Evolutionary conservation across 352 stramenopile genomes (phyloP).

Genomic region (Phytophthora macrochlamydospora): DNA sequence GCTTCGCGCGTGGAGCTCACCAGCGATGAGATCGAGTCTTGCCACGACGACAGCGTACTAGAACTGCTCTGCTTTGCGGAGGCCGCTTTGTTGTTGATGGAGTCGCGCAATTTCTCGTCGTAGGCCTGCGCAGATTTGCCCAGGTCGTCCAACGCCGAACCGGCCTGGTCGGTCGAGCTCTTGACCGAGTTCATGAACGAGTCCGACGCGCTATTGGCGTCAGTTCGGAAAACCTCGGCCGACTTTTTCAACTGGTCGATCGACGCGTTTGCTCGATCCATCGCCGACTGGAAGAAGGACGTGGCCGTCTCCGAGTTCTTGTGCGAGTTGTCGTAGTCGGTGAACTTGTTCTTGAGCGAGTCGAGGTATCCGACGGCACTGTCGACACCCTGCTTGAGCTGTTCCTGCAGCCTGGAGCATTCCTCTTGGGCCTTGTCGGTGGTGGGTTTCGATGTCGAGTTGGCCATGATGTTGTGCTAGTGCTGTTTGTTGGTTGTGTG

Average conservation of each 20-base stretch:
- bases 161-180: conserved; percentile 37
- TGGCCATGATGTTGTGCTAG: conserved; percentile 21
- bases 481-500: not conserved
- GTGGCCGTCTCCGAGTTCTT: conserved; percentile 39
- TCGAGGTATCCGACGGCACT: conserved; percentile 40
- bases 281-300: conserved; percentile 41
- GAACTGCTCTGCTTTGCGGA: not conserved
- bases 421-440: conserved; percentile 35
- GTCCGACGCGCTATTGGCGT: conserved; percentile 31
- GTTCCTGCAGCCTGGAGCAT: conserved; percentile 39
- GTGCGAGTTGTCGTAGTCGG: conserved; percentile 49
- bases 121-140: conserved; percentile 27
- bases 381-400: conserved; percentile 33
- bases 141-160: conserved; percentile 31
- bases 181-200: conserved; percentile 25
- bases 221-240: conserved; percentile 18
- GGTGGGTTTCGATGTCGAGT: conserved; percentile 21
- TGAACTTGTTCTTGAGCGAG: conserved; percentile 45
- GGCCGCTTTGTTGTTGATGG: conserved; percentile 7
- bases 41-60: not conserved
- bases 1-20: conserved; percentile 35
- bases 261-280: conserved; percentile 31
- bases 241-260: conserved; percentile 30
- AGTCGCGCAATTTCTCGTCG: conserved; percentile 20
- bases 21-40: conserved; percentile 35